phyloP scores from a whole-genome alignment of 75 land plant genomes.

The Sequoia sempervirens region DNA sequence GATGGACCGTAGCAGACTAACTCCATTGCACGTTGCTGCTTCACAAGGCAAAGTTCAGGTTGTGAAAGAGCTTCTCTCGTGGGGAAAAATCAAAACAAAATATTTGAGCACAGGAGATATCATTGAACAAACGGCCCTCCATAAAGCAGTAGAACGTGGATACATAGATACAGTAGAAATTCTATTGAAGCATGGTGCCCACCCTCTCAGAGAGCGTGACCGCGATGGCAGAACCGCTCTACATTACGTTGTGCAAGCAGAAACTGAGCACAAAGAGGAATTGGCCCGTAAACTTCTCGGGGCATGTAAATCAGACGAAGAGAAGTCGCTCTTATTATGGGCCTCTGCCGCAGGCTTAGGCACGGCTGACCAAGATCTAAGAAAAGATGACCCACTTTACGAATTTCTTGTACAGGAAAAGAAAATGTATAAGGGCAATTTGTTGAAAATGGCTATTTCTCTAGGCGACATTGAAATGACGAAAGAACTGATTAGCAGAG shows the following conservation, averaged over 20 bases:
- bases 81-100: background rate
- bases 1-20: no score
- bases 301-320: background rate
- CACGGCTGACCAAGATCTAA: background rate
- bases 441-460: background rate
- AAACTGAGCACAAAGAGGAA: background rate
- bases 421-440: no score
- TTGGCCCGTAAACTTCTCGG: background rate
- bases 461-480: background rate
- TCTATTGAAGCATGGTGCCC: background rate
- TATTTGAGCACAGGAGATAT: background rate
- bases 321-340: background rate
- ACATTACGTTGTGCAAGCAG: background rate
- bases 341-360: background rate
- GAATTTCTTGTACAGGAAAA: no score
- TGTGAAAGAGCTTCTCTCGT: background rate
- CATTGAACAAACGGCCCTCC: background rate
- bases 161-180: background rate
- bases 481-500: background rate
- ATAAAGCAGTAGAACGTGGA: background rate
- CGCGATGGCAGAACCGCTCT: background rate
- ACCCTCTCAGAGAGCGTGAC: background rate
- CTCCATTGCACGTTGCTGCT: background rate
- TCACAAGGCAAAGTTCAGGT: background rate
- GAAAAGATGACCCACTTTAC: background rate